phyloP scores from a whole-genome alignment of 2,329 filamentous ascomycete species.

The Aspergillus japonicus region DNA sequence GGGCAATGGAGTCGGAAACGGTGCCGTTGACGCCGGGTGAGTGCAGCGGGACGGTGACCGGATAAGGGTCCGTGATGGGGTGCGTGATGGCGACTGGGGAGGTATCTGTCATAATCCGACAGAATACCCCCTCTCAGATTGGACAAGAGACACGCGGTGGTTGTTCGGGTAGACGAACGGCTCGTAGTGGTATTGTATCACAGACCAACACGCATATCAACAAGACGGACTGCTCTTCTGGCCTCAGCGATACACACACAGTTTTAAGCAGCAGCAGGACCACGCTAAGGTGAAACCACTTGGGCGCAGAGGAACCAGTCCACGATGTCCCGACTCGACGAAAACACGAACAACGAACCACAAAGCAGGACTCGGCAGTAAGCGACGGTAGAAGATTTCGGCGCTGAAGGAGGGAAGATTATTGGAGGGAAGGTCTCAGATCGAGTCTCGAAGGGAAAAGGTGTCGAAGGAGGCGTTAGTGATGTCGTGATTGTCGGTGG shows the following conservation, averaged over 20 bases:
- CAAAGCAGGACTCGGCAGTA: background rate
- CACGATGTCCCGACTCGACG: conserved; percentile 1
- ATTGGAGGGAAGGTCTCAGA: background rate
- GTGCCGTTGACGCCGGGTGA: conserved; percentile 45
- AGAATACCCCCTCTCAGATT: conserved; percentile 46
- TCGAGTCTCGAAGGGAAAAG: background rate
- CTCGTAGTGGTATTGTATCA: conserved; percentile 17
- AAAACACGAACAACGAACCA: background rate
- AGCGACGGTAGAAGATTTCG: background rate
- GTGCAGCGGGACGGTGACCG: conserved; percentile 47
- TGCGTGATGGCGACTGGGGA: conserved; percentile 51
- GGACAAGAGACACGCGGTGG: conserved; percentile 27
- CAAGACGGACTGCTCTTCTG: conserved; percentile 6
- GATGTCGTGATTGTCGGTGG: conserved; percentile 18
- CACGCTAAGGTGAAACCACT: background rate
- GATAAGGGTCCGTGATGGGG: conserved; percentile 46
- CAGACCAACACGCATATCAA: conserved; percentile 26
- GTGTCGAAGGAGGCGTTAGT: conserved; percentile 7
- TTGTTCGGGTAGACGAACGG: conserved; percentile 18
- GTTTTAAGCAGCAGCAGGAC: background rate
- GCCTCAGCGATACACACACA: conserved; percentile 2
- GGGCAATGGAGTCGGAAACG: conserved; percentile 41
- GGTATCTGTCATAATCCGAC: conserved; percentile 57
- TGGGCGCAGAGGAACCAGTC: background rate
- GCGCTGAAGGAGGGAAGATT: background rate